Conservation (phyloP, 306 rosid species). For the Lotus japonicus region DNA sequence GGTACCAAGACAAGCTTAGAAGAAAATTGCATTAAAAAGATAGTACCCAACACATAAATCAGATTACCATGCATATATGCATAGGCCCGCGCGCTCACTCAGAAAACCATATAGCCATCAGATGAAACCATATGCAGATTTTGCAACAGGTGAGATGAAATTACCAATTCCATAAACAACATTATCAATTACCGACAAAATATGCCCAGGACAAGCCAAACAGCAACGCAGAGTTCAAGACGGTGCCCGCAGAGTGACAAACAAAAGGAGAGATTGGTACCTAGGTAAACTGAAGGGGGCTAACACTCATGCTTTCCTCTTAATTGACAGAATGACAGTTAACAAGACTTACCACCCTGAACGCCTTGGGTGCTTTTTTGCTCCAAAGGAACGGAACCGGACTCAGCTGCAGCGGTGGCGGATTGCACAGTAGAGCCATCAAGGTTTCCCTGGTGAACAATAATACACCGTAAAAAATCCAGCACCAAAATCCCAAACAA, state of each 20-base stretch:
- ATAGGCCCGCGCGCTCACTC: neutral
- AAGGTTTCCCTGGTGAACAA: constrained; percentile 39
- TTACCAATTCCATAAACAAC: neutral
- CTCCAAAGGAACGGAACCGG: constrained; percentile 26
- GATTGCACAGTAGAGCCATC: constrained; percentile 27
- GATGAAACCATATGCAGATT: neutral
- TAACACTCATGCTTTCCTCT: neutral
- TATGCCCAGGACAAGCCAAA: neutral
- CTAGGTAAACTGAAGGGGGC: neutral
- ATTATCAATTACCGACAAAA: neutral
- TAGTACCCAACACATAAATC: neutral
- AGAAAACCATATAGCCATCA: neutral
- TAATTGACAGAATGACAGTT: neutral
- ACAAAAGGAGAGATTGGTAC: neutral
- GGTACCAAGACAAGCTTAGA: neutral
- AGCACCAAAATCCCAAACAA: neutral
- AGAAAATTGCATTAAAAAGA: neutral
- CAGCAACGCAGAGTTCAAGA: neutral
- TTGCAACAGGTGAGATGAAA: neutral
- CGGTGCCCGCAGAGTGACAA: neutral
- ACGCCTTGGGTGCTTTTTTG: constrained; percentile 28
- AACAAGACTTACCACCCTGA: constrained; percentile 59
- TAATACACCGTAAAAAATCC: constrained; percentile 16
- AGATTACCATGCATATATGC: neutral
- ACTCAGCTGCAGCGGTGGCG: constrained; percentile 19